Evolutionary conservation across 2,329 filamentous ascomycete species (phyloP).

Genomic region (Fusarium dlaminii): DNA sequence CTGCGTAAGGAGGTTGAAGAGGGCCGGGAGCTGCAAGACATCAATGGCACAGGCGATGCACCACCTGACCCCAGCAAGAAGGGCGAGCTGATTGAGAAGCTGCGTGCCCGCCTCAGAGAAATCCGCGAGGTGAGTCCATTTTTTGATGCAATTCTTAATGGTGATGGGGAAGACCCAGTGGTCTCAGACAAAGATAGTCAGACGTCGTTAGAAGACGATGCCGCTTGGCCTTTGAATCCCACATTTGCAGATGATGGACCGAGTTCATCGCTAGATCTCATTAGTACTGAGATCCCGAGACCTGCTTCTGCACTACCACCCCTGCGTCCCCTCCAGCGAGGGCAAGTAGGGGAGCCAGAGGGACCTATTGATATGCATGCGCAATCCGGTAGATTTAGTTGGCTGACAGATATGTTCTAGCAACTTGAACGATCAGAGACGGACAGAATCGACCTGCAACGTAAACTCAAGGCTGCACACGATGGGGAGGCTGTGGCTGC

Average conservation of each 20-base stretch:
- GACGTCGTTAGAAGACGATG: background rate
- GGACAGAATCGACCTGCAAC: slow-evolving; percentile 65
- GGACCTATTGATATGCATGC: background rate
- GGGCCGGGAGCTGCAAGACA: slow-evolving; percentile 54
- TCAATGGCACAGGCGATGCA: slow-evolving; percentile 47
- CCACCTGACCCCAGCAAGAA: slow-evolving; percentile 52
- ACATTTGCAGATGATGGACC: background rate
- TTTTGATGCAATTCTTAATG: slow-evolving; percentile 5
- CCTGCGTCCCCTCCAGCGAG: background rate
- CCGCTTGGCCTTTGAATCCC: background rate
- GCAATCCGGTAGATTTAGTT: background rate
- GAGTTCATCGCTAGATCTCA: background rate
- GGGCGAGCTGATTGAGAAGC: slow-evolving; percentile 66
- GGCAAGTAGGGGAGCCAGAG: background rate
- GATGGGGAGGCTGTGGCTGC: slow-evolving; percentile 59
- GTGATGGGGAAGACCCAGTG: slow-evolving; percentile 21
- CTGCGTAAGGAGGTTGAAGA: slow-evolving; percentile 64
- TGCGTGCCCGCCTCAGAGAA: slow-evolving; percentile 63
- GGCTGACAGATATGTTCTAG: slow-evolving; percentile 47
- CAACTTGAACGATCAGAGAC: slow-evolving; percentile 68
- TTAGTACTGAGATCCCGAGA: background rate
- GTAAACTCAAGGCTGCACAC: slow-evolving; percentile 62
- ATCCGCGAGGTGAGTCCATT: slow-evolving; percentile 65
- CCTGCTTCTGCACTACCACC: background rate
- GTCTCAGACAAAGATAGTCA: background rate